Conservation (phyloP, 306 rosid genomes). For the Vigna unguiculata region DNA sequence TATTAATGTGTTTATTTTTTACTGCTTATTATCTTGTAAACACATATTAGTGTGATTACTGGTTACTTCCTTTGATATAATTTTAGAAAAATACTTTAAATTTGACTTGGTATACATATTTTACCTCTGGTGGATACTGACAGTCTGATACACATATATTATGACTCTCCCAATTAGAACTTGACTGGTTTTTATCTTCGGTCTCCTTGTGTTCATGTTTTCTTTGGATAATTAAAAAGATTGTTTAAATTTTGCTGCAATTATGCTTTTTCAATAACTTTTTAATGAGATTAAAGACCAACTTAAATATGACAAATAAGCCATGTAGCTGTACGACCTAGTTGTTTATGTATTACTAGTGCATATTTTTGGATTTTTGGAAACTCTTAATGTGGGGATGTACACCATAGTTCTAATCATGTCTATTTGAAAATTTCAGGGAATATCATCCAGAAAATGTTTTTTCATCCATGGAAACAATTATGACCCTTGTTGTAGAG, state of each 20-base stretch:
- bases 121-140: background rate
- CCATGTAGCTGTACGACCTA: too few species aligned
- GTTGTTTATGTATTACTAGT: background rate
- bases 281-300: background rate
- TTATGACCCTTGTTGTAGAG: constrained; percentile 88
- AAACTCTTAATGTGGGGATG: background rate
- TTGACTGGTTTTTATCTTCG: background rate
- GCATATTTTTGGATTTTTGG: constrained; percentile 20
- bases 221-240: background rate
- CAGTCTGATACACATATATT: background rate
- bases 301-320: too few species aligned
- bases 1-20: background rate
- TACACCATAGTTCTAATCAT: constrained; percentile 12
- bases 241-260: background rate
- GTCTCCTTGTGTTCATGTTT: background rate
- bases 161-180: background rate
- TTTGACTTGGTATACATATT: background rate
- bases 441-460: constrained; percentile 79
- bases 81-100: background rate
- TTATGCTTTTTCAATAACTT: background rate
- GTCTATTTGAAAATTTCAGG: constrained; percentile 53
- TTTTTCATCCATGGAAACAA: constrained; percentile 84
- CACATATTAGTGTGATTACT: background rate
- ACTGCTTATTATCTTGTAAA: constrained; percentile 18
- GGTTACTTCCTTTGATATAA: background rate